Base-by-base conservation (phyloP, 805 yeast genomes). In the Cyberlindnera maclurae region DNA sequence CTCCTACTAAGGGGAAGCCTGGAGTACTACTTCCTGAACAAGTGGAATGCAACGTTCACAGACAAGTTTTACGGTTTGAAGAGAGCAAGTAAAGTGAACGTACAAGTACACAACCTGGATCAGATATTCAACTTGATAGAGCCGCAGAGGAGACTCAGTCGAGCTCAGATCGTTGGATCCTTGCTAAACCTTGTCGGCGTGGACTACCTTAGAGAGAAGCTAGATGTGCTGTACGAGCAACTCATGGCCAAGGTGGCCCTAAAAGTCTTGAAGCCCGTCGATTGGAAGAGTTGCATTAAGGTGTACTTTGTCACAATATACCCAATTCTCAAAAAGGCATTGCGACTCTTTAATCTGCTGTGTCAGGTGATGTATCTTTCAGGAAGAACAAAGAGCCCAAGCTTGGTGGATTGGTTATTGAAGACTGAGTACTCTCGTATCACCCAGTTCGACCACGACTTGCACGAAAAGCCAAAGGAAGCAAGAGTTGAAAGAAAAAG, bases 11-110 rank as follows among this genome's bases (percentile, higher is more conserved):
- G 89, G 51, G 77, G 83, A 0, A 41, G 71, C 3, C 63, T 90
- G 2, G 97, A 93, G 58, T 77, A 77, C 67, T 70, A 73, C 44
- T 84, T 80, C 49, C 58, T 90, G 35, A 71, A 65, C 37, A 67
- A 68, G 35, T 84, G 93, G 86, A 89, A 85, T 51, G 76, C 94
- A 0, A 76, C 93, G 3, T 86, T 90, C 52, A 86, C 95, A 1
- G 97, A 90, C 58, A 83, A 84, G 54, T 90, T 90, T 55, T 90
- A 90, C 55, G 97, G 97, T 2, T 62, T 90, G 46, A 87, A 87
- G 54, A 67, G 95, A 27, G 54, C 67, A 17, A 58, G 60, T 37
- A 43, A 50, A 34, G 46, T 44, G 10, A 53, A 55, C 30, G 53
- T 52, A 55, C 41, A 65, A 53, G 29, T 73, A 65, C 16, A 59